phyloP scores from a whole-genome alignment of 495 filamentous ascomycete genomes.

The Aspergillus conjunctus region DNA sequence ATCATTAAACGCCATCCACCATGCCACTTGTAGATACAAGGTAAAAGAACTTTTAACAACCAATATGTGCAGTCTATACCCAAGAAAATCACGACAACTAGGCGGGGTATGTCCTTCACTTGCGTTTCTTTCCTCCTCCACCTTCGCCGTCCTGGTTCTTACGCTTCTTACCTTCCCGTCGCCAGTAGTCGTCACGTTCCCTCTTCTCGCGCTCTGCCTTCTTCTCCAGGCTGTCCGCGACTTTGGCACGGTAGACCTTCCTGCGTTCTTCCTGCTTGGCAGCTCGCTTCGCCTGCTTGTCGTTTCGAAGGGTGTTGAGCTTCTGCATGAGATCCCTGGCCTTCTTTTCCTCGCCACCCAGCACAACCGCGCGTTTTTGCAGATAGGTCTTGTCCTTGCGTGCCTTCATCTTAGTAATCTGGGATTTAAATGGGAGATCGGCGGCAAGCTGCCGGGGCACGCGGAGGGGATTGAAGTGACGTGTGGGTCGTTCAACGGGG shows the following conservation, averaged over 20 bases:
- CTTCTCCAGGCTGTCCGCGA: conserved; percentile 79
- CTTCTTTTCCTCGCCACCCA: conserved; percentile 81
- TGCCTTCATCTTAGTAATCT: conserved; percentile 78
- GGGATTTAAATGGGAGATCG: conserved; percentile 88
- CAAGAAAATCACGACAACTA: background rate
- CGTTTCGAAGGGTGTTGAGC: conserved; percentile 86
- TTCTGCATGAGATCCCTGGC: conserved; percentile 91
- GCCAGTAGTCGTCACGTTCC: conserved; percentile 92
- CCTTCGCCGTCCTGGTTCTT: conserved; percentile 62
- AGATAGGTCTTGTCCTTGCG: conserved; percentile 84
- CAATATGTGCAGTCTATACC: conserved; percentile 27
- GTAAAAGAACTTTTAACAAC: conserved; percentile 24
- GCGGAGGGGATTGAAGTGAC: conserved; percentile 92
- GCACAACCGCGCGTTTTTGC: conserved; percentile 89
- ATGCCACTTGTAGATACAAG: conserved; percentile 24
- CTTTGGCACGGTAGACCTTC: conserved; percentile 75
- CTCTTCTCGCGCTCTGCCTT: conserved; percentile 79
- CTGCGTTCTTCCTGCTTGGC: conserved; percentile 84
- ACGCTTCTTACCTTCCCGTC: conserved; percentile 91
- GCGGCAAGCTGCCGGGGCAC: conserved; percentile 83
- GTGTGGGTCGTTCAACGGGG: conserved; percentile 72
- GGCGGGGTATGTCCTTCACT: conserved; percentile 26
- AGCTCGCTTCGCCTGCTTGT: conserved; percentile 78
- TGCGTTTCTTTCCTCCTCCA: conserved; percentile 72
- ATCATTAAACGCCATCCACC: conserved; percentile 30